Evolutionary conservation across 1,284 basidiomycete species (phyloP).

Genomic region (Sanghuangporus baumii): DNA sequence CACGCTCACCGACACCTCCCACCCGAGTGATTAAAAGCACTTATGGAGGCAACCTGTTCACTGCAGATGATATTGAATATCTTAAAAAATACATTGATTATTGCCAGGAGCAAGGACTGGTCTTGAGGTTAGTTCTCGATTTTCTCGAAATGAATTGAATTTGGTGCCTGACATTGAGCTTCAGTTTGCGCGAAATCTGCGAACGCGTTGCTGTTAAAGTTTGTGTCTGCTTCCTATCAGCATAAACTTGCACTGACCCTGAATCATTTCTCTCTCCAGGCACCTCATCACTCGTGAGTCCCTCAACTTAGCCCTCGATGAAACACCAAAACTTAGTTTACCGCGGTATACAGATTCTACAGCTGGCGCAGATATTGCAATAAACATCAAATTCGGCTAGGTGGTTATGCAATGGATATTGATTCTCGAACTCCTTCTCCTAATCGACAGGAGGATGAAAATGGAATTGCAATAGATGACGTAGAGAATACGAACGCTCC

Average conservation of each 20-base stretch:
- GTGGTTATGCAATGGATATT: conserved; percentile 70
- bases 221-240: conserved; percentile 18
- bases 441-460: conserved; percentile 22
- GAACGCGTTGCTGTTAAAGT: conserved; percentile 75
- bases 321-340: neutral
- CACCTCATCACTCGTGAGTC: conserved; percentile 75
- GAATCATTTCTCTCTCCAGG: conserved; percentile 33
- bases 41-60: conserved; percentile 79
- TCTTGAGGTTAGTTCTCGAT: conserved; percentile 50
- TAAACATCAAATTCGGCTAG: conserved; percentile 78
- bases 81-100: conserved; percentile 81
- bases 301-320: neutral
- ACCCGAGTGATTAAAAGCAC: conserved; percentile 78
- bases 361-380: conserved; percentile 85
- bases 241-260: neutral
- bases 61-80: conserved; percentile 71
- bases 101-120: conserved; percentile 75
- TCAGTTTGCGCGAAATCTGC: conserved; percentile 73
- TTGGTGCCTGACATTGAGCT: neutral
- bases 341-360: conserved; percentile 53
- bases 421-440: conserved; percentile 39
- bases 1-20: conserved; percentile 76
- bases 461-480: conserved; percentile 35
- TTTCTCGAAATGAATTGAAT: neutral
- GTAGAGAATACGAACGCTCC: conserved; percentile 22